Evolutionary conservation across 2,329 filamentous ascomycete genomes (phyloP), one percentile per base, ranked within the genome.

Genomic region (Emericellopsis cladophorae): DNA sequence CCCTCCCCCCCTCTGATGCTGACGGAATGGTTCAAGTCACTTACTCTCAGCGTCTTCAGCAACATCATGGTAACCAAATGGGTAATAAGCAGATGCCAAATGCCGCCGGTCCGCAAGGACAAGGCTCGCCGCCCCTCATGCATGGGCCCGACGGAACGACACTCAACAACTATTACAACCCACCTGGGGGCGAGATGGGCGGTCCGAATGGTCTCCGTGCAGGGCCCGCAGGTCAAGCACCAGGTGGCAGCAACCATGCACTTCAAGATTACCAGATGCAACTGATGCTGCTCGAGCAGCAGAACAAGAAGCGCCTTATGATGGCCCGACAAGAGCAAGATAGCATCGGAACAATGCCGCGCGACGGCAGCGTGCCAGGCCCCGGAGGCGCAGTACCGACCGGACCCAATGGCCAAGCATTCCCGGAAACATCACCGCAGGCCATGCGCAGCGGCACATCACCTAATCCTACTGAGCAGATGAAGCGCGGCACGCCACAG

Each of bases 251-350:
- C 60, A 90, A 87, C 56, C 84, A 89, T 57, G 84, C 84, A 18
- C 68, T 90, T 36, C 84, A 89, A 59, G 84, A 92, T 58, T 90
- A 90, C 53, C 84, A 90, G 64, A 89, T 89, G 84, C 84, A 90
- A 58, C 64, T 90, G 55, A 90, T 89, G 84, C 64, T 89, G 39
- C 71, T 90, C 14, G 84, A 90, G 61, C 84, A 89, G 60, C 84
- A 90, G 61, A 90, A 90, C 52, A 90, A 89, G 69, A 89, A 88
- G 61, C 71, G 84, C 15, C 68, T 90, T 38, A 79, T 88, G 68
- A 87, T 88, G 83, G 84, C 84, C 31, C 77, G 84, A 15, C 82
- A 81, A 55, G 78, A 88, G 56, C 84, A 90, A 58, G 85, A 89
- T 44, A 70, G 65, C 39, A 65, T 67, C 44, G 65, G 66, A 33